Conservation (phyloP, 2,329 filamentous ascomycete species). For the Colletotrichum nymphaeae region DNA sequence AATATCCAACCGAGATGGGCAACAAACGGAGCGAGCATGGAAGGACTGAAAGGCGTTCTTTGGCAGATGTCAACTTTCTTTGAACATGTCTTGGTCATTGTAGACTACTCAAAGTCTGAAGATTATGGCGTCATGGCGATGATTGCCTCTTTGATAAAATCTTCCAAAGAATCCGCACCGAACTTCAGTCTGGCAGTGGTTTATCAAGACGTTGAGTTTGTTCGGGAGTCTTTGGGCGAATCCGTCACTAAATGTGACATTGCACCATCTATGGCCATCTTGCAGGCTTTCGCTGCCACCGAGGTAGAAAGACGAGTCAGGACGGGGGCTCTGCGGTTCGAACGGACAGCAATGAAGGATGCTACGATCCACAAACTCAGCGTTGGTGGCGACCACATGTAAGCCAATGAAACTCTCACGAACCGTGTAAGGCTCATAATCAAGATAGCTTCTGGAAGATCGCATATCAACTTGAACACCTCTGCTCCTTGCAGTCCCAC, state of each 20-base stretch:
- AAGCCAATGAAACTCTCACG: neutral
- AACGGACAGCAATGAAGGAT: neutral
- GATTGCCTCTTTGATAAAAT: too few relatives aligned
- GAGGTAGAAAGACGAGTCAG: neutral
- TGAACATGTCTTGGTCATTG: neutral
- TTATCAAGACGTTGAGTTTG: neutral
- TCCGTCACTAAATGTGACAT: neutral
- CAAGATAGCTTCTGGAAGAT: neutral
- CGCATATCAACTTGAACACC: neutral
- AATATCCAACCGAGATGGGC: neutral
- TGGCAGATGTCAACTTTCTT: neutral
- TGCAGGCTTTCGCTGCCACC: neutral
- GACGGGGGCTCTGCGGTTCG: neutral
- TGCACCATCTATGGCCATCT: neutral
- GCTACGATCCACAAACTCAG: neutral
- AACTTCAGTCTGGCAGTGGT: neutral
- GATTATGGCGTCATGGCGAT: accelerated
- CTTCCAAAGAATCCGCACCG: neutral
- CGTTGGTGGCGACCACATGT: neutral
- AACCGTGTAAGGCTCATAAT: neutral
- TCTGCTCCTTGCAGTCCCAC: neutral
- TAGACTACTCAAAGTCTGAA: neutral
- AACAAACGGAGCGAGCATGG: neutral
- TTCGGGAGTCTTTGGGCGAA: neutral
- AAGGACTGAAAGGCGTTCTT: neutral